Evolutionary conservation across 257 asterid genomes (phyloP).

Genomic region (Lycium ferocissimum): DNA sequence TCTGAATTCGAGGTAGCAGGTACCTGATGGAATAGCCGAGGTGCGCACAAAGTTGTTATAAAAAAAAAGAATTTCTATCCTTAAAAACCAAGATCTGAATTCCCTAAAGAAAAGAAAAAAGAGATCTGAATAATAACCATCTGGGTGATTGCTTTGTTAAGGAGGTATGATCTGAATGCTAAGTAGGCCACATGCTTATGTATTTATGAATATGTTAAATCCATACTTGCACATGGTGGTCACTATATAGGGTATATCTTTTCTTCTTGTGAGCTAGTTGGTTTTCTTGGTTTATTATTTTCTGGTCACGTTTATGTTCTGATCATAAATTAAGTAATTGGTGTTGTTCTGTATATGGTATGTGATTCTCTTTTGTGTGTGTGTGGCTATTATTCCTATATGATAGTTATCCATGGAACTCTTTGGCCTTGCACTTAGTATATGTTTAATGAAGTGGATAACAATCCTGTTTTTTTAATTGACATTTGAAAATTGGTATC

Average conservation of each 20-base stretch:
- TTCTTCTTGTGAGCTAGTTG: slow-evolving; percentile 20
- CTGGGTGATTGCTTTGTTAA: slow-evolving; percentile 11
- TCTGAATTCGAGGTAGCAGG: background rate
- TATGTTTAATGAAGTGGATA: slow-evolving; percentile 17
- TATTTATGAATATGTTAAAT: background rate
- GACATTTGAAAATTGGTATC: background rate
- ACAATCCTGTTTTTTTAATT: background rate
- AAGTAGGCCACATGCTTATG: background rate
- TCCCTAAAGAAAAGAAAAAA: slow-evolving; percentile 12
- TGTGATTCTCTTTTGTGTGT: background rate
- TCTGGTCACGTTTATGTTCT: background rate
- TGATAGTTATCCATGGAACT: background rate
- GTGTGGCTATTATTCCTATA: background rate
- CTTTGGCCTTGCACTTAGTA: background rate
- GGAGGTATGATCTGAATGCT: background rate
- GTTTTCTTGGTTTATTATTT: slow-evolving; percentile 17
- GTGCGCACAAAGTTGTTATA: background rate
- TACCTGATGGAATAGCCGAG: background rate
- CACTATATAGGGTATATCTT: background rate
- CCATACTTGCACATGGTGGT: background rate
- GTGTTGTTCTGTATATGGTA: background rate
- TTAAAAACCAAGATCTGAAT: background rate
- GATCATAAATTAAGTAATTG: background rate
- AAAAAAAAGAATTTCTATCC: background rate
- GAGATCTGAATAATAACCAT: background rate